Base-by-base conservation (phyloP, 257 asterid species). In the Gentiana macrophylla region DNA sequence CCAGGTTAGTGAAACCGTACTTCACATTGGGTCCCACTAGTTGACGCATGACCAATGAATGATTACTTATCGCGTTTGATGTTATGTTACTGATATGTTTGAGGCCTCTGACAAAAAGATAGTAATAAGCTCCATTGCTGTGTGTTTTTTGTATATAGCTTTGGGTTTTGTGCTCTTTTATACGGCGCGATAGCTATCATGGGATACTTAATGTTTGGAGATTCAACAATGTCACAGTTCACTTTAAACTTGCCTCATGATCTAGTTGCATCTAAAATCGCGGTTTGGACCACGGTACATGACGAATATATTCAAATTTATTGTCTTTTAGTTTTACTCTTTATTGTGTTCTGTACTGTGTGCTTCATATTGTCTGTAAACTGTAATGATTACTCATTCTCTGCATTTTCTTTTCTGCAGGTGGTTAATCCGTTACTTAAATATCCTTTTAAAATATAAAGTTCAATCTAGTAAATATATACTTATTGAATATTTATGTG, bases 371-470 rank as follows among this genome's bases (percentile, higher is more conserved):
- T 1, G 7, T 34, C 49, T 53, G 53, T 33, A 44, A 2, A 6
- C 3, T 32, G 55, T 67, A 13, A 54, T 24, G 51, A 67, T 7
- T 38, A 38, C 65, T 61, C 47, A 24, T 56, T 60, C 38, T 57
- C 46, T 48, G 1, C 35, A 49, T 67, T 49, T 59, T 50, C 24
- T 24, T 49, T 67, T 63, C 54, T 74, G 76, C 89, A 91, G 98
- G 92, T 92, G 0, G 94, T 92, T 62, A 92, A 92, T 74, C 99
- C 99, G 59, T 80, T 92, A 53, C 88, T 32, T 32, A 92, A 92
- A 80, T 92, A 89, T 89, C 97, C 97, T 86, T 85, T 73, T 58
- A 41, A 8, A 41, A 5, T 41, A 4, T 10, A 41, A 41, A 41
- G 9, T 41, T 5, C 46, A 41, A 24, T 24, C 24, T 24, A 24